Percentiles rank a stretch among this genome's conserved stretches.
phyloP scores from a whole-genome alignment of 2,329 filamentous ascomycete genomes.

The Penicillium occitanis region DNA sequence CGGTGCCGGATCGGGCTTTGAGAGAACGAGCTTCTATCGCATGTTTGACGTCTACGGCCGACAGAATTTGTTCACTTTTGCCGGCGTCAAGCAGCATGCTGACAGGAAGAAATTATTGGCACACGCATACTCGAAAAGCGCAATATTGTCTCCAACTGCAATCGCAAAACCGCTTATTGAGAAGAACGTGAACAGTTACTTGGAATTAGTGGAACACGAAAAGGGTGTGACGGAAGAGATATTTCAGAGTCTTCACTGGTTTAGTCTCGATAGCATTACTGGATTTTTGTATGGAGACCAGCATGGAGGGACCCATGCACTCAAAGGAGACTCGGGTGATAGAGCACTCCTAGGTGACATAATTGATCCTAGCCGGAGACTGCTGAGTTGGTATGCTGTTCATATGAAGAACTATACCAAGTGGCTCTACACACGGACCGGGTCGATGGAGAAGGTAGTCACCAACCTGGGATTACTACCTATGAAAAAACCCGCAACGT shows the following conservation, averaged over 20 bases:
- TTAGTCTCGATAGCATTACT: constrained; percentile 55
- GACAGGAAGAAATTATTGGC: constrained; percentile 55
- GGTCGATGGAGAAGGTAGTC: constrained; percentile 38
- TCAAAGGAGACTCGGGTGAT: constrained; percentile 40
- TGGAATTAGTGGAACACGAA: constrained; percentile 43
- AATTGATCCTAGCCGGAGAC: constrained; percentile 47
- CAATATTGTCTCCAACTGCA: constrained; percentile 37
- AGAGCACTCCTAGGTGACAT: constrained; percentile 50
- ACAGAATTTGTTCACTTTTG: constrained; percentile 56
- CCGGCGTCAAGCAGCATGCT: constrained; percentile 44
- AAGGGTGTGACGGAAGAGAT: constrained; percentile 43
- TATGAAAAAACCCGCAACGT: constrained; percentile 53
- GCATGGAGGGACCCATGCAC: constrained; percentile 46
- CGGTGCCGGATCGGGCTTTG: constrained; percentile 54
- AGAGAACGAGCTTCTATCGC: constrained; percentile 53
- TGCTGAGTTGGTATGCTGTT: constrained; percentile 52
- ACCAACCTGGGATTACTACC: constrained; percentile 43
- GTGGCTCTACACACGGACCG: constrained; percentile 51
- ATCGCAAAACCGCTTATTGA: constrained; percentile 38
- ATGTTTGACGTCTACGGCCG: constrained; percentile 58
- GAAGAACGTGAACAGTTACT: constrained; percentile 42
- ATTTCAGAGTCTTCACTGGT: constrained; percentile 54
- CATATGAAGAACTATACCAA: constrained; percentile 49
- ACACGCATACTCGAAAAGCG: constrained; percentile 55
- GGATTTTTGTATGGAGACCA: constrained; percentile 51